A percentile compares a stretch with the other conserved stretches of the same genome.
phyloP scores from a whole-genome alignment of 495 filamentous ascomycete species.

The Penicillium arizonense region DNA sequence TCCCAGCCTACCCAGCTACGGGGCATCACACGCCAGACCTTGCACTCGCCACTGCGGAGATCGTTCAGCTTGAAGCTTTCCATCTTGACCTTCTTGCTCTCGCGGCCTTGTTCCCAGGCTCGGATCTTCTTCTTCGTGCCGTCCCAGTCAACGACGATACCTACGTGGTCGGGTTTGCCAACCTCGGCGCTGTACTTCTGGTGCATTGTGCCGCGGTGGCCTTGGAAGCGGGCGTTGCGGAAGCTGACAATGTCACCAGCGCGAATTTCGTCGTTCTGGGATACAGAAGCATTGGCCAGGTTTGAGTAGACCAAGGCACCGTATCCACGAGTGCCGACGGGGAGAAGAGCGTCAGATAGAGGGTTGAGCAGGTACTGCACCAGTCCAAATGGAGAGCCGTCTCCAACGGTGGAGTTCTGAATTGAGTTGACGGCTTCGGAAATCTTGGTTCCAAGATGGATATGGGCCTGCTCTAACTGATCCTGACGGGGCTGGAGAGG shows the following conservation, averaged over 20 bases:
- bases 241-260: conserved; percentile 91
- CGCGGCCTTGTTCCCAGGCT: conserved; percentile 92
- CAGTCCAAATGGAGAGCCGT: conserved; percentile 75
- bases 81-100: conserved; percentile 90
- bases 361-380: conserved; percentile 75
- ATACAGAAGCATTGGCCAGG: conserved; percentile 85
- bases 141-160: conserved; percentile 97
- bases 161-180: conserved; percentile 91
- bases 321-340: conserved; percentile 83
- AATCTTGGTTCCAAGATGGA: conserved; percentile 72
- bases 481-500: conserved; percentile 87
- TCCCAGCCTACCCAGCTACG: conserved; percentile 91
- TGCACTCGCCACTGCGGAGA: conserved; percentile 89
- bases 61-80: conserved; percentile 94
- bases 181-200: conserved; percentile 89
- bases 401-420: conserved; percentile 77
- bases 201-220: conserved; percentile 92
- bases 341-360: conserved; percentile 69
- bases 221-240: conserved; percentile 92
- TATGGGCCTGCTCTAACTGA: conserved; percentile 81
- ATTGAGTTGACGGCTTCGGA: conserved; percentile 62
- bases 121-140: conserved; percentile 97
- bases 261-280: conserved; percentile 91
- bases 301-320: conserved; percentile 93
- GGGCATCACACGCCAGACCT: conserved; percentile 95